These are phyloP conservation scores for Fusarium sp. DNA, from an alignment of 2,329 filamentous ascomycete genomes.

Conservation along the genomic window DNA sequence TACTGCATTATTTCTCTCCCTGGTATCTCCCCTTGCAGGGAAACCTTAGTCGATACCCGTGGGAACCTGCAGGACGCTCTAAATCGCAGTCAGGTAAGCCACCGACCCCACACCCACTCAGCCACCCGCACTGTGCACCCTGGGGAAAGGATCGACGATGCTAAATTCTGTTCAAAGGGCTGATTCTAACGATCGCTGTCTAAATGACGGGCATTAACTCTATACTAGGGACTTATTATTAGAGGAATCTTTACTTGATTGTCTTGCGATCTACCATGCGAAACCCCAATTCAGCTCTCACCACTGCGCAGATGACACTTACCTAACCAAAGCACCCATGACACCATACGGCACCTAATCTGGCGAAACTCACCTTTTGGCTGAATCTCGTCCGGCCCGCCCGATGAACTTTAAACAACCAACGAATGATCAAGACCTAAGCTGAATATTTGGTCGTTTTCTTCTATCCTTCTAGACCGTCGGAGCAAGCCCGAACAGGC, in stretches of 20 bases:
- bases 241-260: background rate
- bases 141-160: constrained; percentile 22
- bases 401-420: constrained; percentile 6
- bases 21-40: background rate
- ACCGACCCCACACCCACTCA: constrained; percentile 3
- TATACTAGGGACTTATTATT: background rate
- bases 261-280: background rate
- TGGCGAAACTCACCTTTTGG: background rate
- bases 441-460: background rate
- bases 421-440: background rate
- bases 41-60: background rate
- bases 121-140: constrained; percentile 25
- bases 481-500: background rate
- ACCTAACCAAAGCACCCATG: background rate
- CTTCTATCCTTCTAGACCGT: constrained; percentile 1
- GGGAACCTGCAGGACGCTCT: constrained; percentile 1
- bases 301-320: background rate
- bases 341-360: background rate
- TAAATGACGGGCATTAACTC: background rate
- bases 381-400: constrained; percentile 13
- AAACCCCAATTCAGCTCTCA: background rate
- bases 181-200: background rate
- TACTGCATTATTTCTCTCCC: background rate
- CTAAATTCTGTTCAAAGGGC: constrained; percentile 1
- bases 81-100: constrained; percentile 1